Conservation (phyloP, 371 early-diverging fungal species). For the Mucor piriformis region DNA sequence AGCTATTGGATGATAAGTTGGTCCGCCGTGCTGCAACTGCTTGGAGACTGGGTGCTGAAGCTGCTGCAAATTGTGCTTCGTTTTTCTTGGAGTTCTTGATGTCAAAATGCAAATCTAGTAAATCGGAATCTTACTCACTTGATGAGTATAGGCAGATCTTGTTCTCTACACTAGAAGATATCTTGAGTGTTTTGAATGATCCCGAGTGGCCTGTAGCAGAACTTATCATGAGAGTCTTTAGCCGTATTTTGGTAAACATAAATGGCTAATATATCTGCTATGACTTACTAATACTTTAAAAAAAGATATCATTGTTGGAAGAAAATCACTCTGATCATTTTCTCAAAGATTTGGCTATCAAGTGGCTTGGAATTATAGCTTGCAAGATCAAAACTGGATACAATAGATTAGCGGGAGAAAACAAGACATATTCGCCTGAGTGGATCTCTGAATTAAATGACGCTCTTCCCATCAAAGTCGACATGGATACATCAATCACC, state of each 20-base stretch:
- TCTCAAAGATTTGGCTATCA: conserved; percentile 73
- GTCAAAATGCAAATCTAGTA: conserved; percentile 60
- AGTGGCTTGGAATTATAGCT: conserved; percentile 73
- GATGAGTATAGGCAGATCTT: conserved; percentile 77
- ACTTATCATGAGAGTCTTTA: conserved; percentile 62
- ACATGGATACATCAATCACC: conserved; percentile 16
- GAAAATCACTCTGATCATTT: conserved; percentile 62
- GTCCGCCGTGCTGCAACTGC: conserved; percentile 22
- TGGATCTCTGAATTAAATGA: conserved; percentile 39
- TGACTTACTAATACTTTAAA: too few relatives aligned
- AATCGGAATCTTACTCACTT: conserved; percentile 52
- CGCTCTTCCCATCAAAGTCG: conserved; percentile 25
- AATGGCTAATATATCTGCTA: background rate
- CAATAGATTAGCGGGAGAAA: conserved; percentile 20
- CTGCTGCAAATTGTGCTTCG: conserved; percentile 61
- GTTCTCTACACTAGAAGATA: conserved; percentile 74
- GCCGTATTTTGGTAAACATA: conserved; percentile 61
- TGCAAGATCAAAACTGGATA: conserved; percentile 51
- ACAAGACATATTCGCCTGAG: conserved; percentile 29
- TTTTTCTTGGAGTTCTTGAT: conserved; percentile 72
- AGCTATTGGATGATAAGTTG: conserved; percentile 24
- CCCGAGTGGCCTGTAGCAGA: conserved; percentile 95
- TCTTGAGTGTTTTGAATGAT: conserved; percentile 70
- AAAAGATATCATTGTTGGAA: conserved; percentile 58
- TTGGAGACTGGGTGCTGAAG: conserved; percentile 53